Conservation (phyloP, 2,329 filamentous ascomycete species). For the Lachnellula suecica region DNA sequence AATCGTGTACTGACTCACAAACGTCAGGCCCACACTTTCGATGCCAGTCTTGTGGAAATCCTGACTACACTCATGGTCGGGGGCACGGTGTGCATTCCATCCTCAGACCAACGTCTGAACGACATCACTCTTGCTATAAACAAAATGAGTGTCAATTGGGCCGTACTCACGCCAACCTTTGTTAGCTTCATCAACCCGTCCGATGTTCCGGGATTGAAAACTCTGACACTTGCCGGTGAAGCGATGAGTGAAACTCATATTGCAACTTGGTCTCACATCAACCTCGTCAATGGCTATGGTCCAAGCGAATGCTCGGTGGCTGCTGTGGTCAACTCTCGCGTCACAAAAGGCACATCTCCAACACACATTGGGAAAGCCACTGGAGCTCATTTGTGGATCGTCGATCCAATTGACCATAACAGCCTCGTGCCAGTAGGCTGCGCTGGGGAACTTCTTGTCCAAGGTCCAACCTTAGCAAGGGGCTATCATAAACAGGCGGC, state of each 20-base stretch:
- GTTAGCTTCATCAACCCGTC: slow-evolving; percentile 78
- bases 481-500: slow-evolving; percentile 20
- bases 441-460: slow-evolving; percentile 19
- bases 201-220: slow-evolving; percentile 68
- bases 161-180: slow-evolving; percentile 20
- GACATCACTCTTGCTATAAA: slow-evolving; percentile 18
- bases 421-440: slow-evolving; percentile 13
- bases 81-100: slow-evolving; percentile 22
- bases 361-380: slow-evolving; percentile 6
- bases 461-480: slow-evolving; percentile 18
- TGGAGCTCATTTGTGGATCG: slow-evolving; percentile 27
- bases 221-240: slow-evolving; percentile 85
- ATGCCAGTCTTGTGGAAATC: slow-evolving; percentile 20
- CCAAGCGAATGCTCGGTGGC: slow-evolving; percentile 50
- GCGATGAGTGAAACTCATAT: slow-evolving; percentile 63
- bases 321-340: slow-evolving; percentile 7
- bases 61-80: slow-evolving; percentile 17
- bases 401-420: slow-evolving; percentile 9
- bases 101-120: slow-evolving; percentile 18
- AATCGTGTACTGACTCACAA: background rate
- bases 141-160: slow-evolving; percentile 17
- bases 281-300: slow-evolving; percentile 60
- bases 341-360: slow-evolving; percentile 11
- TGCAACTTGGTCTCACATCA: slow-evolving; percentile 35
- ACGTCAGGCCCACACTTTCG: slow-evolving; percentile 16